These are phyloP conservation scores for Sphenostylis stenocarpa DNA, from an alignment of 306 rosid species.

Conservation along the genomic window DNA sequence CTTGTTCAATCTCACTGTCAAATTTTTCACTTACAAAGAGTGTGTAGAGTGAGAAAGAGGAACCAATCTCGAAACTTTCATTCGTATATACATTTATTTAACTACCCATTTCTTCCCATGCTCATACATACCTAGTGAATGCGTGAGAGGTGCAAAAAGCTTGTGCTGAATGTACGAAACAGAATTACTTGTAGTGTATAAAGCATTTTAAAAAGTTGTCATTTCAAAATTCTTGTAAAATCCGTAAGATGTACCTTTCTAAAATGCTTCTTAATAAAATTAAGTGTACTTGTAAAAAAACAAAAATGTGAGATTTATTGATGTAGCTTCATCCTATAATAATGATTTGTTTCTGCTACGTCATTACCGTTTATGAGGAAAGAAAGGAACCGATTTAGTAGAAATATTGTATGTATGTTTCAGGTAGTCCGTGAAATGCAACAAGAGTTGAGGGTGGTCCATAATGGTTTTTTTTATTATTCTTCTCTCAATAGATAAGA, in stretches of 20 bases:
- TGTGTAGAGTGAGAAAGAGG: not conserved
- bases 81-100: not conserved
- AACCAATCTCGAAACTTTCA: not conserved
- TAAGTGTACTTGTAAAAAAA: not conserved
- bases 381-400: too few relatives aligned
- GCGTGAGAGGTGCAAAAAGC: not conserved
- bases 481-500: too few relatives aligned
- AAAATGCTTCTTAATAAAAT: not conserved
- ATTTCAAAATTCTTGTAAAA: not conserved
- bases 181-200: not conserved
- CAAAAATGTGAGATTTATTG: not conserved
- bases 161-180: not conserved
- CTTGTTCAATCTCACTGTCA: constrained; percentile 12
- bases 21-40: not conserved
- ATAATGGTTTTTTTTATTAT: too few relatives aligned
- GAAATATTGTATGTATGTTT: too few relatives aligned
- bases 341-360: too few relatives aligned
- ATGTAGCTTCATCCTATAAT: not conserved
- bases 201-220: not conserved
- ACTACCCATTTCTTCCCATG: not conserved
- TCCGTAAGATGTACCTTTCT: not conserved
- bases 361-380: too few relatives aligned
- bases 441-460: too few relatives aligned
- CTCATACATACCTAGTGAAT: not conserved
- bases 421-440: too few relatives aligned